phyloP scores from a whole-genome alignment of 208 protist species.

The Naegleria lovaniensis region DNA sequence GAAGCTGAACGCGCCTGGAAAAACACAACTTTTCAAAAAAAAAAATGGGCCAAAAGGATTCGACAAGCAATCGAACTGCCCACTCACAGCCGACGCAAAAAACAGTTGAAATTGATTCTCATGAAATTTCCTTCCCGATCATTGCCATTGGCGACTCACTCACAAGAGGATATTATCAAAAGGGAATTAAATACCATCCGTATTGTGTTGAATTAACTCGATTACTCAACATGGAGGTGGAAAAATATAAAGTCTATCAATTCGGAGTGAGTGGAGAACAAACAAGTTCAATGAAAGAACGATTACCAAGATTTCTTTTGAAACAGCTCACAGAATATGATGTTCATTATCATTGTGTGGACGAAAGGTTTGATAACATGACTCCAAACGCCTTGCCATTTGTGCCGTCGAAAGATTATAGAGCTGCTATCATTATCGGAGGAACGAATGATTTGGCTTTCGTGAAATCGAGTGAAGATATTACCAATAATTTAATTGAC shows the following conservation, averaged over 20 bases:
- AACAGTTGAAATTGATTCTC: neutral
- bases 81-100: no score
- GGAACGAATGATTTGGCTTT: neutral
- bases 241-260: neutral
- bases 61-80: no score
- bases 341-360: neutral
- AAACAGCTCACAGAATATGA: neutral
- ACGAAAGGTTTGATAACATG: neutral
- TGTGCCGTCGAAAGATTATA: neutral
- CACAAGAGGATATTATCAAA: neutral
- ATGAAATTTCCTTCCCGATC: neutral
- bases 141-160: neutral
- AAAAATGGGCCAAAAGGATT: no score
- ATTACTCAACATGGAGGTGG: neutral
- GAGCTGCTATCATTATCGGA: neutral
- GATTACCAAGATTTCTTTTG: neutral
- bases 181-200: neutral
- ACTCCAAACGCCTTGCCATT: neutral
- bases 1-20: no score
- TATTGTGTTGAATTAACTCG: neutral
- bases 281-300: neutral
- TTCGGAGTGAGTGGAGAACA: neutral
- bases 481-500: neutral
- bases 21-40: no score
- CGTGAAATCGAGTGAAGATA: neutral